Percentiles rank a stretch among this genome's conserved stretches.
Evolutionary conservation across 345 rosid species (phyloP).

Genomic region (Bruguiera sexangula): DNA sequence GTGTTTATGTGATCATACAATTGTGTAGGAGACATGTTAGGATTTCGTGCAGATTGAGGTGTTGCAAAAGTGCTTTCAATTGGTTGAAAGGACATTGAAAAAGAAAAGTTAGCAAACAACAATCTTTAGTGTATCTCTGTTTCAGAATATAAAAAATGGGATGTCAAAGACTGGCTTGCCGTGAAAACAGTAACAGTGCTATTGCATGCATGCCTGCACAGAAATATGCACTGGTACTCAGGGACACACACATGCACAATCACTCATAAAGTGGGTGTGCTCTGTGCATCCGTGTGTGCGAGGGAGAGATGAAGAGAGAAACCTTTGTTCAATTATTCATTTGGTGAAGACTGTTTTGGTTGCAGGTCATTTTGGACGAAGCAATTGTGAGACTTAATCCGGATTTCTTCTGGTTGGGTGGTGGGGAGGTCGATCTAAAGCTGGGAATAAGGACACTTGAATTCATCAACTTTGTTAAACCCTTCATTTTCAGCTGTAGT

Average conservation of each 20-base stretch:
- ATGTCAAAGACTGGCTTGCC: no score
- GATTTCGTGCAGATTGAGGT: neutral
- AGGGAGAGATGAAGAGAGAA: neutral
- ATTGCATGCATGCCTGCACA: neutral
- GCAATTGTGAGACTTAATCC: constrained; percentile 75
- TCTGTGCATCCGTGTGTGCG: no score
- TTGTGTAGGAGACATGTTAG: constrained; percentile 4
- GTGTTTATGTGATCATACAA: constrained; percentile 4
- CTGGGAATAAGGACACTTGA: constrained; percentile 73
- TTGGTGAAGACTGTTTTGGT: constrained; percentile 16
- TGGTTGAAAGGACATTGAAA: neutral
- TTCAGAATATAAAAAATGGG: neutral
- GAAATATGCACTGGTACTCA: neutral
- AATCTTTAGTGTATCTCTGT: neutral
- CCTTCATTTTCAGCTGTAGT: constrained; percentile 71
- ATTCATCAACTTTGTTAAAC: constrained; percentile 62
- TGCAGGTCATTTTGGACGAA: constrained; percentile 91
- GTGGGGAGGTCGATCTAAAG: constrained; percentile 88
- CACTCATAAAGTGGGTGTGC: no score
- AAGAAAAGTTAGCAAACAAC: neutral
- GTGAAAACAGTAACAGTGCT: neutral
- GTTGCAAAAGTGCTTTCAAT: neutral
- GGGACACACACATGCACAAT: no score
- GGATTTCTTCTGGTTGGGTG: constrained; percentile 89
- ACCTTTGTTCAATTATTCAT: constrained; percentile 4